These are phyloP conservation scores for Globisporangium mamillatum DNA, from an alignment of 352 stramenopile genomes.

Conservation along the genomic window DNA sequence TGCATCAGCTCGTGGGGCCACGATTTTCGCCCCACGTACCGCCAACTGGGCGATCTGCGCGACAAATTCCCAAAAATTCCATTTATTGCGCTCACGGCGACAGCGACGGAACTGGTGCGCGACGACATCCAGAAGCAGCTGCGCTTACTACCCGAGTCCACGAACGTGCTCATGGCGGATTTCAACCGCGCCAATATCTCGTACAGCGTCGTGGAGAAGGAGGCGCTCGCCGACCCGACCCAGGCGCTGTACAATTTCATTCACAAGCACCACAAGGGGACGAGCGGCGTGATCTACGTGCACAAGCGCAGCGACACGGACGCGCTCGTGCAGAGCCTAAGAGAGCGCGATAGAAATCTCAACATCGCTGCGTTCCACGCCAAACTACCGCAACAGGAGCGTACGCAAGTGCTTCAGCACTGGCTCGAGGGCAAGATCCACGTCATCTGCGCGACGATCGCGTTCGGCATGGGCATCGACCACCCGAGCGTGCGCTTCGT, in stretches of 20 bases:
- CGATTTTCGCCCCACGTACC: constrained; percentile 86
- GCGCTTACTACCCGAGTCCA: constrained; percentile 23
- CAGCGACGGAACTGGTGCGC: constrained; percentile 69
- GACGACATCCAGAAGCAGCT: constrained; percentile 53
- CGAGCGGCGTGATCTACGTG: constrained; percentile 51
- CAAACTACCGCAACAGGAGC: constrained; percentile 39
- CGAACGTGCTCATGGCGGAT: constrained; percentile 43
- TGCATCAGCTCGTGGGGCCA: constrained; percentile 86
- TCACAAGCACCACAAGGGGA: constrained; percentile 25
- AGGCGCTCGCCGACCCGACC: constrained; percentile 39
- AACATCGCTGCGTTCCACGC: constrained; percentile 48
- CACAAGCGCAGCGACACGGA: constrained; percentile 59
- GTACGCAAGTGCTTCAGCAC: constrained; percentile 36
- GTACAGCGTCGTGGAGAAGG: constrained; percentile 52
- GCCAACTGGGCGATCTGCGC: constrained; percentile 39
- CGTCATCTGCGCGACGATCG: constrained; percentile 91
- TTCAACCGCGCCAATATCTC: constrained; percentile 65
- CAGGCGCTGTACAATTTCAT: constrained; percentile 42
- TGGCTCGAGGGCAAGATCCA: constrained; percentile 49
- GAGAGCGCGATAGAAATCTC: constrained; percentile 23
- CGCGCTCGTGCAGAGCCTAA: constrained; percentile 31
- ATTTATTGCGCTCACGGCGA: constrained; percentile 90
- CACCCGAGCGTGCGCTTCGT: constrained; percentile 90
- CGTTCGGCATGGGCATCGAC: constrained; percentile 93
- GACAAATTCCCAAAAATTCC: constrained; percentile 30